These are phyloP conservation scores for Wakefieldia striispora DNA, from an alignment of 768 basidiomycete genomes.

Conservation along the genomic window DNA sequence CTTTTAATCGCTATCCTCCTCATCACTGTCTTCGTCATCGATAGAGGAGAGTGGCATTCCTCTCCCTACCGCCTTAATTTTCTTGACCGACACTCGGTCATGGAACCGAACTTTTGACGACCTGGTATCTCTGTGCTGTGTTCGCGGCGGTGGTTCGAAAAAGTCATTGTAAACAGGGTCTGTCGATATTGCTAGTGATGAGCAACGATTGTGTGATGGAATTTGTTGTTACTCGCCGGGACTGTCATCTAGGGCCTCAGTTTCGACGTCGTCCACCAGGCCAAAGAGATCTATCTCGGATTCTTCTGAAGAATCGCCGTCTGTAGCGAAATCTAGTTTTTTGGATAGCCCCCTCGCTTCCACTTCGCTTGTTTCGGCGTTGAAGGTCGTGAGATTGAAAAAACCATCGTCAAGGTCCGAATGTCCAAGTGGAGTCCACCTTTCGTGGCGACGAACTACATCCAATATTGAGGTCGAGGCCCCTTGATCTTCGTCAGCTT, in stretches of 20 bases:
- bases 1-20: slow-evolving; percentile 34
- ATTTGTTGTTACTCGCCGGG: slow-evolving; percentile 36
- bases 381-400: slow-evolving; percentile 86
- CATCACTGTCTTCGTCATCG: slow-evolving; percentile 33
- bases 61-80: slow-evolving; percentile 71
- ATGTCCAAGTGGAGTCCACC: slow-evolving; percentile 27
- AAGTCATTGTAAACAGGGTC: slow-evolving; percentile 76
- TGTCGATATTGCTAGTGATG: slow-evolving; percentile 26
- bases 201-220: background rate
- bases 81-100: slow-evolving; percentile 78
- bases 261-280: slow-evolving; percentile 45
- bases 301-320: slow-evolving; percentile 50
- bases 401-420: slow-evolving; percentile 82
- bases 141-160: slow-evolving; percentile 60
- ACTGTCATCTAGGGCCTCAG: slow-evolving; percentile 41
- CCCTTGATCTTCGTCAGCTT: slow-evolving; percentile 33
- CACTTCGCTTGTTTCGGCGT: slow-evolving; percentile 75
- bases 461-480: slow-evolving; percentile 26
- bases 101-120: slow-evolving; percentile 68
- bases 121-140: slow-evolving; percentile 14
- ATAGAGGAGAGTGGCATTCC: slow-evolving; percentile 50
- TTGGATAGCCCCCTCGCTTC: slow-evolving; percentile 63
- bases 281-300: slow-evolving; percentile 67
- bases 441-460: slow-evolving; percentile 24
- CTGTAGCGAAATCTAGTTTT: slow-evolving; percentile 49